These are phyloP conservation scores for Inonotus hispidus DNA, from an alignment of 1,284 basidiomycete genomes.

Conservation along the genomic window DNA sequence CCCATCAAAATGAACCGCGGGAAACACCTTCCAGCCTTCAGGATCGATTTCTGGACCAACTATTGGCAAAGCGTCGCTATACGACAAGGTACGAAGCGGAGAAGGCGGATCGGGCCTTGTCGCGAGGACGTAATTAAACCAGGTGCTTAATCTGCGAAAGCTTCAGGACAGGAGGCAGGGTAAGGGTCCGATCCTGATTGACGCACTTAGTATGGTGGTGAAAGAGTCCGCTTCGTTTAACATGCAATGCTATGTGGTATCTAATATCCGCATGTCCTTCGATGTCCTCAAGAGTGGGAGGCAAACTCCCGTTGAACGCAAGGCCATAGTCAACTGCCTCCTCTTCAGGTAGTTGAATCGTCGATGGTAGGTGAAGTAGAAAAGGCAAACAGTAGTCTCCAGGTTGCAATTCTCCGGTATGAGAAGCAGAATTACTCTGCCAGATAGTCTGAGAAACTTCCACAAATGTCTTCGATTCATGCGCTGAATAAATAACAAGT, in stretches of 20 bases:
- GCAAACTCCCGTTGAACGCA: background rate
- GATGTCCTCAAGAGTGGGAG: constrained; percentile 2
- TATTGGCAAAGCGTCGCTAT: background rate
- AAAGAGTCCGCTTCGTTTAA: constrained; percentile 13
- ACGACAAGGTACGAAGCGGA: background rate
- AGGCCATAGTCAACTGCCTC: constrained; percentile 3
- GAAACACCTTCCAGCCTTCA: constrained; percentile 12
- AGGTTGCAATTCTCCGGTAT: constrained; percentile 8
- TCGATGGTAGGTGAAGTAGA: constrained; percentile 14
- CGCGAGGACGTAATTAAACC: background rate
- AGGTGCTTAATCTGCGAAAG: background rate
- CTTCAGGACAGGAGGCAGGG: background rate
- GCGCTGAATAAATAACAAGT: constrained; percentile 4
- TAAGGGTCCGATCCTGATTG: background rate
- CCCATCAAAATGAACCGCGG: background rate
- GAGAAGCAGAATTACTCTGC: background rate
- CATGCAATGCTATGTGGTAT: constrained; percentile 13
- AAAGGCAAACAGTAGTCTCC: constrained; percentile 19
- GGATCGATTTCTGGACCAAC: constrained; percentile 2
- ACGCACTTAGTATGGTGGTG: constrained; percentile 13
- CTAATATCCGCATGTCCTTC: constrained; percentile 6
- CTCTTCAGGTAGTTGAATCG: background rate
- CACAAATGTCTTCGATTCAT: constrained; percentile 15
- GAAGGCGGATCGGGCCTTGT: constrained; percentile 3
- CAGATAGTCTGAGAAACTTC: constrained; percentile 14